A percentile compares a stretch with the other conserved stretches of the same genome.
These are phyloP conservation scores for Lignosus rhinocerotis DNA, from an alignment of 1,284 basidiomycete species.

Conservation along the genomic window DNA sequence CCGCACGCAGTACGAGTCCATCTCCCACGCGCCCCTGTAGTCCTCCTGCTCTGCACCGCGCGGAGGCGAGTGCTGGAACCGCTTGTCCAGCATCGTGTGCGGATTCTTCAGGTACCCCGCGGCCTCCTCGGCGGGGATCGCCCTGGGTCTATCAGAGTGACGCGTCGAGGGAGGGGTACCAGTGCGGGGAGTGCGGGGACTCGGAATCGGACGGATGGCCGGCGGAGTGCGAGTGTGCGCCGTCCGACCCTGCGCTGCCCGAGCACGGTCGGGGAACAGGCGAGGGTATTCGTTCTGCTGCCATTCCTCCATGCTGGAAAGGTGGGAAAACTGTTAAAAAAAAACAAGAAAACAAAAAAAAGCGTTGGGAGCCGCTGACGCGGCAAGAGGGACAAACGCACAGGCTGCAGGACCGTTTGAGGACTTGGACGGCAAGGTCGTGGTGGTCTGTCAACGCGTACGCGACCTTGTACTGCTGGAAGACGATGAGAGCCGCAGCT, in stretches of 20 bases:
- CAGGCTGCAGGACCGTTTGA: background rate
- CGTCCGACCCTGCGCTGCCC: background rate
- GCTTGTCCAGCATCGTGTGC: constrained; percentile 4
- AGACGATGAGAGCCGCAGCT: constrained; percentile 1
- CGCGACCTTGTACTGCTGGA: constrained; percentile 3
- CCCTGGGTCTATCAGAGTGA: background rate
- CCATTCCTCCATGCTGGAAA: constrained; percentile 2
- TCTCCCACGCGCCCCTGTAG: constrained; percentile 4
- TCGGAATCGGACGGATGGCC: no score
- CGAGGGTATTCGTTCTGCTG: background rate
- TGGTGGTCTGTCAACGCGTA: constrained; percentile 1
- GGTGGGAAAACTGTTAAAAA: no score
- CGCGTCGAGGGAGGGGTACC: constrained; percentile 1
- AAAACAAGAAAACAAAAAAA: no score
- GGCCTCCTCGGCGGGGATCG: background rate
- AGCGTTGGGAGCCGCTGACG: no score
- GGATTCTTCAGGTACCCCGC: constrained; percentile 1
- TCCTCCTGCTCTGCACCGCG: constrained; percentile 1
- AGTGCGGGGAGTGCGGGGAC: background rate
- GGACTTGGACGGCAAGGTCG: background rate
- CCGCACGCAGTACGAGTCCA: constrained; percentile 9
- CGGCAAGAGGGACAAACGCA: no score
- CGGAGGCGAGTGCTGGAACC: constrained; percentile 1
- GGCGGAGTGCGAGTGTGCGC: no score
- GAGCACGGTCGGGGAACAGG: background rate